These are phyloP conservation scores for Narthecium ossifragum DNA, from an alignment of 106 monocot genomes.

Conservation along the genomic window DNA sequence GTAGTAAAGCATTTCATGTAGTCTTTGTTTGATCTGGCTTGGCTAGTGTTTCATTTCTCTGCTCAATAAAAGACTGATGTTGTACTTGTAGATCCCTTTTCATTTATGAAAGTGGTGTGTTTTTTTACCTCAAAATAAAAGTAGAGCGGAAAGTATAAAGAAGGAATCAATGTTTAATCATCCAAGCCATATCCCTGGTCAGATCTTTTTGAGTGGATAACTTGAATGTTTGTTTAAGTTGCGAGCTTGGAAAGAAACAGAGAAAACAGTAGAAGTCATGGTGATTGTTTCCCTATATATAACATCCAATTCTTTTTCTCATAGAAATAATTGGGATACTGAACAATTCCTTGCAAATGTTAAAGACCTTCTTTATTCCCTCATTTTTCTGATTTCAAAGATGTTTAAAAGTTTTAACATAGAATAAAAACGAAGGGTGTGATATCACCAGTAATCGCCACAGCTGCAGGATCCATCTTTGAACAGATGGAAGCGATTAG, in stretches of 20 bases:
- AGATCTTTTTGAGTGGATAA: too few relatives aligned
- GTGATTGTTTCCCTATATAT: not conserved
- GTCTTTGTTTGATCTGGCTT: not conserved
- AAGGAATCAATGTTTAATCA: too few relatives aligned
- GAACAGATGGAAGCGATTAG: constrained; percentile 17
- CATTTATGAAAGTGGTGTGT: too few relatives aligned
- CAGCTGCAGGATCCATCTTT: constrained; percentile 16
- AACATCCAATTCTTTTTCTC: not conserved
- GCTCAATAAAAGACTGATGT: not conserved
- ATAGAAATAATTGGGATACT: not conserved
- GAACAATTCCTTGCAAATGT: not conserved
- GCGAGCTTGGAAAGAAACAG: too few relatives aligned
- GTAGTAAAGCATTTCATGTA: not conserved
- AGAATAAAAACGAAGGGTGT: not conserved
- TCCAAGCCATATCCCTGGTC: too few relatives aligned
- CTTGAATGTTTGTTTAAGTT: too few relatives aligned
- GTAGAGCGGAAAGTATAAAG: too few relatives aligned
- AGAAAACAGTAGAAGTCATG: not conserved
- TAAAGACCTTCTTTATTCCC: not conserved
- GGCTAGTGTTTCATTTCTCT: not conserved
- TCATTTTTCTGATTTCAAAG: too few relatives aligned
- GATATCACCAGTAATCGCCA: constrained; percentile 11
- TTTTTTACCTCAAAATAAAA: too few relatives aligned
- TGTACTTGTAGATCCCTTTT: too few relatives aligned
- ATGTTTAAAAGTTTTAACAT: too few relatives aligned